Conservation (phyloP, 2,329 filamentous ascomycete species). For the Emmonsiellopsis sp. region DNA sequence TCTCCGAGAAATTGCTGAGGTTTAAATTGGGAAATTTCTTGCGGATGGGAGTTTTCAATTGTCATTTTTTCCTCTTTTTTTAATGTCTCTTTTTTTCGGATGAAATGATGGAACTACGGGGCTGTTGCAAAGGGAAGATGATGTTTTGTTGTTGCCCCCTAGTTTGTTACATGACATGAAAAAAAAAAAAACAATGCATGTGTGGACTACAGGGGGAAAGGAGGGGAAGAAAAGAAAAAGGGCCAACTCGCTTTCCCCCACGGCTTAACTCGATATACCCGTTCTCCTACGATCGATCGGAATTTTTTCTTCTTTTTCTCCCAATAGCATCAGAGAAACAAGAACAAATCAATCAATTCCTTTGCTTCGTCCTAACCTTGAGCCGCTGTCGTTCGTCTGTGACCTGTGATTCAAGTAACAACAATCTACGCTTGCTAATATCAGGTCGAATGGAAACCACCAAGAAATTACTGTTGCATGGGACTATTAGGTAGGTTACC, state of each 20-base stretch:
- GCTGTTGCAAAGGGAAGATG: conserved; percentile 8
- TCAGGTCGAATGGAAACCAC: no score
- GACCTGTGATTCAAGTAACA: conserved; percentile 3
- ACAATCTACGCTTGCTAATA: no score
- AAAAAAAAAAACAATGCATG: no score
- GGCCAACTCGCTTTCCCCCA: no score
- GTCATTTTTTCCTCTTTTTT: conserved; percentile 4
- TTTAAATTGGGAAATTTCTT: conserved; percentile 45
- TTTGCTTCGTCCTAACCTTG: neutral
- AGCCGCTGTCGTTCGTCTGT: neutral
- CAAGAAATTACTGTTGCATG: no score
- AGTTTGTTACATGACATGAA: no score
- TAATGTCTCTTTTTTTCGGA: conserved; percentile 9
- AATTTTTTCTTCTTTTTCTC: conserved; percentile 3
- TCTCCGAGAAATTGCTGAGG: conserved; percentile 95
- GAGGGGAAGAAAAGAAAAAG: no score
- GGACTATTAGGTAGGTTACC: no score
- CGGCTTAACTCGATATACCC: no score
- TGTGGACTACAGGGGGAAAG: no score
- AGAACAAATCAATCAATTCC: conserved; percentile 3
- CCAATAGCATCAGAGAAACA: neutral
- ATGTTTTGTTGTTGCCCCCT: conserved; percentile 8
- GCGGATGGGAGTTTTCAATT: conserved; percentile 18
- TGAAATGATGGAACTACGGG: conserved; percentile 11
- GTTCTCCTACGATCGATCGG: neutral